These are phyloP conservation scores for Salix dunnii DNA, from an alignment of 345 rosid genomes.

Conservation along the genomic window DNA sequence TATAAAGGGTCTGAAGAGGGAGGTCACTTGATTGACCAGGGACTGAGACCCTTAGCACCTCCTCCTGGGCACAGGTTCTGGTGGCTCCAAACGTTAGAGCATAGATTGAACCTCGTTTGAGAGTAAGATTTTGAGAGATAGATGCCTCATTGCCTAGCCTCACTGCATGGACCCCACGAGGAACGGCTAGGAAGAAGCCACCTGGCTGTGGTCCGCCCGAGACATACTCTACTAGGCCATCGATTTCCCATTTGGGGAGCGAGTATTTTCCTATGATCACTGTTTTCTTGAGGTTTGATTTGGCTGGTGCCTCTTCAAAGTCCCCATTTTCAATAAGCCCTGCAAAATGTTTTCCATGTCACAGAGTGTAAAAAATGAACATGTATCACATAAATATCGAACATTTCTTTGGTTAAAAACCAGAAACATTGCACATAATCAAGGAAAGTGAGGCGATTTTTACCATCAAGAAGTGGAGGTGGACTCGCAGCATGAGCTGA, in stretches of 20 bases:
- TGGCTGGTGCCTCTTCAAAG: conserved; percentile 60
- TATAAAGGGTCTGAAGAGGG: conserved; percentile 62
- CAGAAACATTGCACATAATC: not conserved
- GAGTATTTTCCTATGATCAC: conserved; percentile 71
- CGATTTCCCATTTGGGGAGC: conserved; percentile 75
- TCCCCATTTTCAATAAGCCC: conserved; percentile 65
- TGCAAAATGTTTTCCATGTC: conserved; percentile 13
- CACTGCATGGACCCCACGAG: conserved; percentile 76
- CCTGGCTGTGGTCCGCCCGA: conserved; percentile 87
- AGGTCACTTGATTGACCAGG: conserved; percentile 54
- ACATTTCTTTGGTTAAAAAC: too few relatives aligned
- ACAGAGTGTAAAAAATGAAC: not conserved
- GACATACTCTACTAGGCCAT: conserved; percentile 65
- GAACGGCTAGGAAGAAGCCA: conserved; percentile 59
- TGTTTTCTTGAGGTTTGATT: conserved; percentile 56
- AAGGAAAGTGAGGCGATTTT: not conserved
- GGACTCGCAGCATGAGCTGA: conserved; percentile 11
- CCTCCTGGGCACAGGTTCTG: conserved; percentile 77
- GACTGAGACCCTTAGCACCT: conserved; percentile 50
- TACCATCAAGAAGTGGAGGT: conserved; percentile 35
- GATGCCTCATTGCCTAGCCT: conserved; percentile 80
- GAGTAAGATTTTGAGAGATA: conserved; percentile 51
- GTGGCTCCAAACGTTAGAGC: conserved; percentile 77
- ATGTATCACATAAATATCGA: not conserved
- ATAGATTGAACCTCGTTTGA: conserved; percentile 46